Evolutionary conservation across 441 rosid genomes (phyloP).

Genomic region (Gossypium gossypioides): DNA sequence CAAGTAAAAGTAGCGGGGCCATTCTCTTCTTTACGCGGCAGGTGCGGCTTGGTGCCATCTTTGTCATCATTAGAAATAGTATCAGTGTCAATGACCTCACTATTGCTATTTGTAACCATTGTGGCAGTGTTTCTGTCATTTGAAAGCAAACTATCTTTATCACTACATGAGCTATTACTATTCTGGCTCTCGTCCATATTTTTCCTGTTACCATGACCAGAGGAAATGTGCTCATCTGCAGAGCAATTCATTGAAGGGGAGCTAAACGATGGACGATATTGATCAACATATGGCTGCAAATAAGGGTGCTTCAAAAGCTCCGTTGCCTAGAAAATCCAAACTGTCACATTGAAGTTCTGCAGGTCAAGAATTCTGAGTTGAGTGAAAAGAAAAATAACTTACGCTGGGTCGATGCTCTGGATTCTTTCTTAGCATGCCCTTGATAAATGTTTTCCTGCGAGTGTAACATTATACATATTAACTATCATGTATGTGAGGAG

Average conservation of each 20-base stretch:
- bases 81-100: slow-evolving; percentile 44
- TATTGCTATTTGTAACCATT: slow-evolving; percentile 31
- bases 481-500: slow-evolving; percentile 4
- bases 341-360: slow-evolving; percentile 16
- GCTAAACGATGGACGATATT: slow-evolving; percentile 50
- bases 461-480: slow-evolving; percentile 13
- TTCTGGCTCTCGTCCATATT: slow-evolving; percentile 75
- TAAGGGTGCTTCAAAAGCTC: slow-evolving; percentile 92
- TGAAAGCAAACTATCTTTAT: slow-evolving; percentile 62
- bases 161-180: slow-evolving; percentile 72
- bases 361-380: slow-evolving; percentile 15
- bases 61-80: slow-evolving; percentile 52
- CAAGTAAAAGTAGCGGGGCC: slow-evolving; percentile 22
- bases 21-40: slow-evolving; percentile 38
- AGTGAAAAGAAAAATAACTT: slow-evolving; percentile 26
- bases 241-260: slow-evolving; percentile 29
- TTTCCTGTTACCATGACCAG: slow-evolving; percentile 36
- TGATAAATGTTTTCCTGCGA: slow-evolving; percentile 71
- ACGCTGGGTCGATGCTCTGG: slow-evolving; percentile 94
- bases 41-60: slow-evolving; percentile 39
- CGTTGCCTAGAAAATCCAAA: slow-evolving; percentile 47
- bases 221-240: slow-evolving; percentile 43
- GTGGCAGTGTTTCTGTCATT: slow-evolving; percentile 35
- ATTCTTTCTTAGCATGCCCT: slow-evolving; percentile 86
- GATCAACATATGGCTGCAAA: slow-evolving; percentile 81